phyloP scores from a whole-genome alignment of 23 red algal species.

The Gracilaria vermiculophylla region DNA sequence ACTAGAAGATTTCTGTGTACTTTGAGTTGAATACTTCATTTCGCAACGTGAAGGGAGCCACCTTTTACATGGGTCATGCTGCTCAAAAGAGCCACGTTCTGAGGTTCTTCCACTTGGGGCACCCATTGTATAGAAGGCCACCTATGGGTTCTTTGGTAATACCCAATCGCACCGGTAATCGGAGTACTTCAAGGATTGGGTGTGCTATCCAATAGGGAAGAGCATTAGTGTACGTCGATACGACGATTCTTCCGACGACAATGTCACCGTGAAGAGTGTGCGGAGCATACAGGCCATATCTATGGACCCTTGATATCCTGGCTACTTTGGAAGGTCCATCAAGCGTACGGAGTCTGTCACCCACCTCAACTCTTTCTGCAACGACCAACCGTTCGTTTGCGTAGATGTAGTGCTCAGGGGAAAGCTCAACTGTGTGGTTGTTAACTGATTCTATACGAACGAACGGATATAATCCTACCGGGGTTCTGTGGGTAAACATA shows the following conservation, averaged over 20 bases:
- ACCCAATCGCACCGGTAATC: neutral
- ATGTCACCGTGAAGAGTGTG: conserved; percentile 64
- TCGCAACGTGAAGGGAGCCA: neutral
- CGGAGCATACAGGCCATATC: conserved; percentile 29
- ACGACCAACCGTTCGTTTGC: neutral
- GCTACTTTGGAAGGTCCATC: conserved; percentile 25
- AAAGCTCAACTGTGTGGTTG: conserved; percentile 21
- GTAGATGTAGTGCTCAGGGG: conserved; percentile 22
- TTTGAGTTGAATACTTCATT: neutral
- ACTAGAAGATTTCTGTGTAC: no score
- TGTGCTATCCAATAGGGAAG: conserved; percentile 35
- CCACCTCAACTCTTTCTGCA: neutral
- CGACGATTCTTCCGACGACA: conserved; percentile 46
- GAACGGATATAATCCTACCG: neutral
- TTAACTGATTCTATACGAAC: neutral
- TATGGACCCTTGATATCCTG: neutral
- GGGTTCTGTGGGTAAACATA: neutral
- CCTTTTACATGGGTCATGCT: neutral
- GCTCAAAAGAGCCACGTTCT: neutral
- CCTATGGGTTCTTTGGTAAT: conserved; percentile 38
- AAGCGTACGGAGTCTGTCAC: conserved; percentile 23
- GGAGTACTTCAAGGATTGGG: conserved; percentile 30
- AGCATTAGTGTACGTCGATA: conserved; percentile 55
- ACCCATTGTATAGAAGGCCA: conserved; percentile 17
- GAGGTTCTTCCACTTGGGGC: neutral